These are phyloP conservation scores for Gillenia trifoliata DNA, from an alignment of 306 rosid genomes.

Conservation along the genomic window DNA sequence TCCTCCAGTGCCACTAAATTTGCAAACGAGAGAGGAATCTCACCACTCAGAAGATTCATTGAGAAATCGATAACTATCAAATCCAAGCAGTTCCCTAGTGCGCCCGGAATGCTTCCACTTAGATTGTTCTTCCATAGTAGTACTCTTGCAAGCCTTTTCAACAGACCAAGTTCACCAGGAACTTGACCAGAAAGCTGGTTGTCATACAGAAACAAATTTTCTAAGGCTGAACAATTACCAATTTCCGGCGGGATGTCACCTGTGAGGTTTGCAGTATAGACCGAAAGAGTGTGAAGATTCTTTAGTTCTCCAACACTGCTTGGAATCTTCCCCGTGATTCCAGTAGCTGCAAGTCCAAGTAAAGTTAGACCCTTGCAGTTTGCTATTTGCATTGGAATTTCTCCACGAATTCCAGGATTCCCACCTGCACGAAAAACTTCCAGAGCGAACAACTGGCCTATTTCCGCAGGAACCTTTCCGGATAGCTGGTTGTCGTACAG, in stretches of 20 bases:
- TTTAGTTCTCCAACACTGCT: constrained; percentile 61
- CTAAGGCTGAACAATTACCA: constrained; percentile 66
- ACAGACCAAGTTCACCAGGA: constrained; percentile 57
- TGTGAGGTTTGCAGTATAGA: constrained; percentile 74
- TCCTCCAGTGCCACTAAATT: constrained; percentile 61
- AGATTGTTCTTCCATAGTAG: constrained; percentile 84
- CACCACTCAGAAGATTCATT: constrained; percentile 68
- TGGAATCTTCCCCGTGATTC: constrained; percentile 77
- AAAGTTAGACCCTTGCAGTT: constrained; percentile 59
- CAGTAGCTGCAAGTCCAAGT: constrained; percentile 83
- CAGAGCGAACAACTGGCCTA: constrained; percentile 51
- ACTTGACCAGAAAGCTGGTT: constrained; percentile 76
- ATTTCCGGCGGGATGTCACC: constrained; percentile 81
- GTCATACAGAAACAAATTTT: constrained; percentile 74
- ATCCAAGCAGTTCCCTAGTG: constrained; percentile 63
- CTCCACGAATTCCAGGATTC: constrained; percentile 64
- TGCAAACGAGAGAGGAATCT: constrained; percentile 52
- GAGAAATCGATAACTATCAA: constrained; percentile 76
- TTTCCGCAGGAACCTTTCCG: constrained; percentile 71
- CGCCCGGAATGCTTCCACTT: constrained; percentile 55
- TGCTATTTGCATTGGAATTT: constrained; percentile 80
- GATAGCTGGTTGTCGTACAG: constrained; percentile 76
- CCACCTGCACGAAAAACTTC: constrained; percentile 78
- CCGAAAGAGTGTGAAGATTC: constrained; percentile 69
- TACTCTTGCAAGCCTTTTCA: constrained; percentile 62